Base-by-base conservation (phyloP, 176 grass and related monocot species). In the Oryza longistaminata region DNA sequence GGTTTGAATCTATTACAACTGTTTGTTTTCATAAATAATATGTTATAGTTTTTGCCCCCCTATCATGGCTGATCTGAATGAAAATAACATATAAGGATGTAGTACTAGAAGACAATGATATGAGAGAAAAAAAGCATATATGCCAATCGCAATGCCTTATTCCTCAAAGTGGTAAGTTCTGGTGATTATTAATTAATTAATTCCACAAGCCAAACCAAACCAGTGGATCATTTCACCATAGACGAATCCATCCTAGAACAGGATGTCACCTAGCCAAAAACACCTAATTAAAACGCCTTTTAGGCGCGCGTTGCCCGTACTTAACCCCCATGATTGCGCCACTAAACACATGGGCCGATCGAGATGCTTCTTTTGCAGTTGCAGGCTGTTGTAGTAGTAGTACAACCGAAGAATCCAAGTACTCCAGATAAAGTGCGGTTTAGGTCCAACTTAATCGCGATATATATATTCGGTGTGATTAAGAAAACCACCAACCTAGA, bases 291-390 rank as follows among this genome's bases (percentile, higher is more conserved):
- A 62, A 62, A 24, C 58, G 53, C 58, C 1, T 58, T 58, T 53
- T 53, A 53, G 50, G 19, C 6, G 1, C 7, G 24, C 24, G 22
- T 66, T 37, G 39, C 13, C 24, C 24, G n/a, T 19, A 11, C n/a
- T 62, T 62, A 62, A 62, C 58, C 16, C 9, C 9, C 64, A 49
- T 49, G 22, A 67, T 80, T 45, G 14, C 19, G 62, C 39, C 77
- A 79, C 77, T 67, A 48, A 68, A 31, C 26, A 44, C 64, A 49
- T 80, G 77, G 77, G 24, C 13, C 14, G 29, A 31, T 31, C 29
- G 58, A 33, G 73, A 21, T 76, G 49, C 49, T 58, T 31, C 58
- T 61, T 61, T 39, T 58, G 48, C 46, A 50, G 27, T 21, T 22
- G 16, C 19, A 58, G 66, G 66, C 35, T 7, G 14, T n/a, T n/a